Evolutionary conservation across 169 alveolate species (phyloP), one percentile per base, ranked within the genome.

Genomic region (Cryptosporidium meleagridis): DNA sequence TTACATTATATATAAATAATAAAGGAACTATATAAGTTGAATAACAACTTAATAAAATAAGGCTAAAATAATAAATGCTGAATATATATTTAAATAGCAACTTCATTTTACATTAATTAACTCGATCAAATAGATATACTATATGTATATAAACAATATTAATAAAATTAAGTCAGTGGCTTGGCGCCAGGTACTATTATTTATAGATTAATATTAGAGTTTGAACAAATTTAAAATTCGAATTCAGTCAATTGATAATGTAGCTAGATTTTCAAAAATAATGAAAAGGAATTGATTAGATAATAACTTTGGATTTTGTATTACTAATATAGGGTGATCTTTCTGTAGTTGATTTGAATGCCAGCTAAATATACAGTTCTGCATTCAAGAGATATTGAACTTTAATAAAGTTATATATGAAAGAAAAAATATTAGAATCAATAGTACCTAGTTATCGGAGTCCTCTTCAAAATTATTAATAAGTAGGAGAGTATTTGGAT

Each of bases 391-490:
- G 23, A 48, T 48, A 48, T 3, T 12, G 21, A 3, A 16, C 21
- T 48, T 48, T 48, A 14, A 21, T 48, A 48, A 14, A 48, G 55
- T 48, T 48, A 48, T 48, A 44, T 37, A 9, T 41, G 48, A 48
- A 48, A 48, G 14, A 12, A 7, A 14, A 48, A 2, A 48, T 5
- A 12, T 14, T 48, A 59, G 4, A 59, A 9, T 0, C 6, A 59
- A 59, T 14, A 10, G 1, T n/a, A 37, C 12, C 52, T 31, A 65
- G 72, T 65, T 18, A 31, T 65, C 72, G 33, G 44, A 37, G 16
- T 80, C 85, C 21, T 72, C 87, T 1, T 80, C 87, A 41, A 62
- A 23, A 61, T 80, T 80, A 23, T 80, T 8, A 35, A 80, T 41
- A 26, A 80, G 75, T 45, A 80, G 70, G n/a, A 80, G 55, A 37